Base-by-base conservation (phyloP, 2,329 filamentous ascomycete genomes). In the Rachicladosporium sp. region DNA sequence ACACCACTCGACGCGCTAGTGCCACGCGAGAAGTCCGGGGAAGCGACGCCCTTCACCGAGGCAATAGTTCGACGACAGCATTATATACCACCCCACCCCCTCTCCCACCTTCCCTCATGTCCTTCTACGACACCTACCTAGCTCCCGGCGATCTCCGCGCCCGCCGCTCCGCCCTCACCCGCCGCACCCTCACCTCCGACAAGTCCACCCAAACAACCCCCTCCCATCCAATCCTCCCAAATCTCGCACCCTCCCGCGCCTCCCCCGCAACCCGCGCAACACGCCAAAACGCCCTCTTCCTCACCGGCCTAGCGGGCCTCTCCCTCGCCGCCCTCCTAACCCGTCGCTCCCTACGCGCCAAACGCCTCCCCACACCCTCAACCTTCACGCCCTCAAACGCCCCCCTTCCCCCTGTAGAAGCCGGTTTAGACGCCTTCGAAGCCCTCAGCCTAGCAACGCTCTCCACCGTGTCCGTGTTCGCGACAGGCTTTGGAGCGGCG, bases 361-460 rank as follows among this genome's bases (percentile, higher is more conserved):
- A 82, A 48, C 70, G 73, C 42, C 58, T 73, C 13, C 67, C 74
- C 13, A 65, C 75, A 31, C 87, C 88, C 8, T 73, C 72, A 35
- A 89, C 82, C 66, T 93, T 82, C 69, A 66, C 74, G 10, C 74
- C 72, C 33, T 79, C 74, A 59, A 75, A 74, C 49, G 61, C 67
- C 47, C 59, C 41, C 11, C 33, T 35, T 6, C 56, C 62, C 4
- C 57, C 64, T 36, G 56, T 60, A 33, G 69, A 76, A 21, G 78
- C 78, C 6, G 71, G 76, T 1, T 58, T 82, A 31, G 80, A 95
- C 46, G 89, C 89, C 1, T 63, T 82, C 29, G 82, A 93, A 61
- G 89, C 89, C 0, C 67, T 98, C 13, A 82, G 80, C 36, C 67
- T 95, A 29, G 91, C 89, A 0, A 94, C 88, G 0, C 71, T 95